Conservation (phyloP, 2,329 filamentous ascomycete species). For the Cladosporium austrohemisphaericum region DNA sequence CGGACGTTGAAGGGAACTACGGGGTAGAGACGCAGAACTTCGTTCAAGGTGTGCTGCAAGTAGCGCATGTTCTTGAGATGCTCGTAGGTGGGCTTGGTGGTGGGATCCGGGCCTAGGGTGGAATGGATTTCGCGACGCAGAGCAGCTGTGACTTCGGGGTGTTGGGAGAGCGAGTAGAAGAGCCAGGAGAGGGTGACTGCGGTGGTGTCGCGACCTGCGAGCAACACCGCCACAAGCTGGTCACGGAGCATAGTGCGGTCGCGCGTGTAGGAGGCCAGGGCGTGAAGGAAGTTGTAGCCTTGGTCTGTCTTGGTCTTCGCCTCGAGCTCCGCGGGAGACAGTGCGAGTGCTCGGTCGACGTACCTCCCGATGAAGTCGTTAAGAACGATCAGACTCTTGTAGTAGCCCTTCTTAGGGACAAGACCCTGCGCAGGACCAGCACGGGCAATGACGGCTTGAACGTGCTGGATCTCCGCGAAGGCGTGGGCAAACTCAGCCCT, state of each 20-base stretch:
- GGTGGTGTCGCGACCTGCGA: slow-evolving; percentile 85
- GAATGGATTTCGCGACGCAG: slow-evolving; percentile 70
- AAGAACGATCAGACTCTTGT: slow-evolving; percentile 61
- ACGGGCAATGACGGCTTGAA: slow-evolving; percentile 65
- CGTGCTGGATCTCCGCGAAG: slow-evolving; percentile 73
- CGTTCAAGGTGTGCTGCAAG: slow-evolving; percentile 49
- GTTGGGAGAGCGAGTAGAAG: slow-evolving; percentile 73
- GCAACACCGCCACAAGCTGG: slow-evolving; percentile 75
- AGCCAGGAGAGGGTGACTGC: slow-evolving; percentile 76
- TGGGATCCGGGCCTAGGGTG: slow-evolving; percentile 56
- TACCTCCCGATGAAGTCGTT: slow-evolving; percentile 74
- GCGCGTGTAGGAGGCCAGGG: slow-evolving; percentile 75
- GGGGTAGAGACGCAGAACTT: slow-evolving; percentile 47
- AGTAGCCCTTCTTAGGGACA: slow-evolving; percentile 64
- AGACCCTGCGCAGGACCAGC: slow-evolving; percentile 60
- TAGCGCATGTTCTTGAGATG: slow-evolving; percentile 88
- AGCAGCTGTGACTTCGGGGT: slow-evolving; percentile 63
- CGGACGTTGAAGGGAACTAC: slow-evolving; percentile 50
- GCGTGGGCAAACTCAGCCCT: slow-evolving; percentile 71
- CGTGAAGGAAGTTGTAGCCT: slow-evolving; percentile 81
- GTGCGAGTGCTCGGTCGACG: slow-evolving; percentile 68
- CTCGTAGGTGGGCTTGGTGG: slow-evolving; percentile 61
- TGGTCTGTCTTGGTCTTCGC: slow-evolving; percentile 67
- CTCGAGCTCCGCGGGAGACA: slow-evolving; percentile 68
- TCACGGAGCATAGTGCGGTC: slow-evolving; percentile 68